phyloP scores from a whole-genome alignment of 768 basidiomycete genomes.

The Candolleomyces eurysporus region DNA sequence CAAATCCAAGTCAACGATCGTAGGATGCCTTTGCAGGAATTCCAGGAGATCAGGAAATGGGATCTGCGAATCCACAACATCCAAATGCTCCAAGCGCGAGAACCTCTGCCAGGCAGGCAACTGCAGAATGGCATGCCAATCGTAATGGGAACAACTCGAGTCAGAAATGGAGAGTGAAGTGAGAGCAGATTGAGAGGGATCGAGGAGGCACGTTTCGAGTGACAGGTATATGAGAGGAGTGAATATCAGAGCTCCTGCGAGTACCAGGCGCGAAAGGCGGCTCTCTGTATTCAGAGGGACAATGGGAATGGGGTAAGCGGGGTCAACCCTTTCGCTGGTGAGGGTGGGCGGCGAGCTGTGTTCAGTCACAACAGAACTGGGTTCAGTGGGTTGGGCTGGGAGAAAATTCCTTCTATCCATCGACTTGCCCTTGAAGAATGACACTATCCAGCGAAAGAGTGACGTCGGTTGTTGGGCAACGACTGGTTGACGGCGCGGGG shows the following conservation, averaged over 20 bases:
- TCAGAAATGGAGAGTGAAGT: not conserved
- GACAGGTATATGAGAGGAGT: too few species aligned
- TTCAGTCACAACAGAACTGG: too few species aligned
- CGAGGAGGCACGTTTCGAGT: not conserved
- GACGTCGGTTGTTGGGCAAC: not conserved
- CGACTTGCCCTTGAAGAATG: too few species aligned
- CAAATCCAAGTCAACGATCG: not conserved
- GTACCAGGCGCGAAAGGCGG: too few species aligned
- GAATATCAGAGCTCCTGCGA: too few species aligned
- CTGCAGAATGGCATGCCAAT: not conserved
- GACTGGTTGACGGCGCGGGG: not conserved
- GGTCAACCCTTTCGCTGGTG: too few species aligned
- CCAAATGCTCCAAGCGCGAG: not conserved
- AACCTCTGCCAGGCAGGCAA: not conserved
- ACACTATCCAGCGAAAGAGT: too few species aligned
- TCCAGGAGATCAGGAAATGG: not conserved
- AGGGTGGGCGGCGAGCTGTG: too few species aligned
- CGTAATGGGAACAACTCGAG: not conserved
- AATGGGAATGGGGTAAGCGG: too few species aligned
- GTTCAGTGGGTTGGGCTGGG: too few species aligned
- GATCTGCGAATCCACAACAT: not conserved
- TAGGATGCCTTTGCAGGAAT: not conserved
- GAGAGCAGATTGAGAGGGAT: not conserved
- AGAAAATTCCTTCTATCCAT: too few species aligned
- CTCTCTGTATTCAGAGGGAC: too few species aligned